phyloP scores from a whole-genome alignment of 2,329 filamentous ascomycete species.

The Grosmannia huntii region DNA sequence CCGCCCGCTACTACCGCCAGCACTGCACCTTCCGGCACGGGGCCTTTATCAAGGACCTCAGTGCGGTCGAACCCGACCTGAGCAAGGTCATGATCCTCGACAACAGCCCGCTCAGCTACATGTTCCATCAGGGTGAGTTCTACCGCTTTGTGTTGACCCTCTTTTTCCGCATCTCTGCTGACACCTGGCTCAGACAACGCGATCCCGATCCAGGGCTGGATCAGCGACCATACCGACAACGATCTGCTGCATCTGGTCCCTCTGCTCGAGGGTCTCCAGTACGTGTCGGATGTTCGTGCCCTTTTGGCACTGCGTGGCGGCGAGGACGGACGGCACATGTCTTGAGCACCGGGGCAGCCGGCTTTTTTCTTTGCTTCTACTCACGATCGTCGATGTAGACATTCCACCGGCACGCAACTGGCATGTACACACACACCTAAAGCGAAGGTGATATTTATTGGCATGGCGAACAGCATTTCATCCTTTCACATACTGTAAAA shows the following conservation, averaged over 20 bases:
- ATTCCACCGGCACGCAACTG: neutral
- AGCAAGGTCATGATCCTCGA: constrained; percentile 98
- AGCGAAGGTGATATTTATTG: neutral
- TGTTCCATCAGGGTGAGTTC: constrained; percentile 85
- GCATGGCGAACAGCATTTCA: neutral
- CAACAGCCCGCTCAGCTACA: constrained; percentile 95
- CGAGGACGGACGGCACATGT: constrained; percentile 55
- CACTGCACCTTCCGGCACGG: constrained; percentile 94
- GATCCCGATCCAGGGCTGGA: constrained; percentile 98
- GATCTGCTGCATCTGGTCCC: constrained; percentile 88
- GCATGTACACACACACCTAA: neutral
- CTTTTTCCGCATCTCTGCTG: constrained; percentile 7
- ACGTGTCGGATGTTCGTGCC: constrained; percentile 89
- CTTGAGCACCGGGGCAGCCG: constrained; percentile 14
- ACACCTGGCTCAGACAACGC: constrained; percentile 68
- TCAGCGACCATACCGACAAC: constrained; percentile 94
- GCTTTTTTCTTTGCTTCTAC: neutral
- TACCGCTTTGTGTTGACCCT: neutral
- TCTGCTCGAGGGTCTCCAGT: constrained; percentile 85
- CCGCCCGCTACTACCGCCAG: constrained; percentile 84
- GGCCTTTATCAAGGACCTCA: constrained; percentile 95
- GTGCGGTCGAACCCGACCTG: constrained; percentile 88
- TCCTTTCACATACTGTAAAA: neutral
- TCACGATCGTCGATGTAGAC: neutral
- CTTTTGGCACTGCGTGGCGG: constrained; percentile 79